phyloP scores from a whole-genome alignment of 1,284 basidiomycete species.

The Apiotrichum brassicae region DNA sequence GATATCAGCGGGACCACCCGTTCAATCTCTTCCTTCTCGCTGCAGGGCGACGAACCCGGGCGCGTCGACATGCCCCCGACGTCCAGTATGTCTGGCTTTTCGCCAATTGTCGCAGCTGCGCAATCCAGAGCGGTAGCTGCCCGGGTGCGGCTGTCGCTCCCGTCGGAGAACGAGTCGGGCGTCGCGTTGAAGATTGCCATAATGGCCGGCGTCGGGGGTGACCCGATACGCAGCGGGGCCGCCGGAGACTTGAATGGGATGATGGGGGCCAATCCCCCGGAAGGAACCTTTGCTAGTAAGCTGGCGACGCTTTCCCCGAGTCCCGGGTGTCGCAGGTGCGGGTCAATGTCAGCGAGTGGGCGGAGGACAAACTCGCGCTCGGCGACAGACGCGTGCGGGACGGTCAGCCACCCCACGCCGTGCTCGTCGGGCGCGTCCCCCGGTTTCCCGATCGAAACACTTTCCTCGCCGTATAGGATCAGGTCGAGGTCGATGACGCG shows the following conservation, averaged over 20 bases:
- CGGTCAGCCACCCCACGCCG: slow-evolving; percentile 55
- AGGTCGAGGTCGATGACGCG: slow-evolving; percentile 89
- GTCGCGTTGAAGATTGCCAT: slow-evolving; percentile 96
- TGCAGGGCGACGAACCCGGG: slow-evolving; percentile 62
- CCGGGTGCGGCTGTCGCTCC: slow-evolving; percentile 49
- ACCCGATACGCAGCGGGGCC: slow-evolving; percentile 52
- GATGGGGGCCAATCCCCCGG: slow-evolving; percentile 53
- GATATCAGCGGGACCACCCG: slow-evolving; percentile 68
- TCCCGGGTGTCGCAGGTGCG: slow-evolving; percentile 60
- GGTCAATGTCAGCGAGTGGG: slow-evolving; percentile 66
- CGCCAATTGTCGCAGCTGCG: slow-evolving; percentile 14
- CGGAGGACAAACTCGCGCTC: slow-evolving; percentile 91
- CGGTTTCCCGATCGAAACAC: slow-evolving; percentile 56
- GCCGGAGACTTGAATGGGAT: slow-evolving; percentile 43
- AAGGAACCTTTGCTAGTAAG: slow-evolving; percentile 54
- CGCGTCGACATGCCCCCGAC: slow-evolving; percentile 92
- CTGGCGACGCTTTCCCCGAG: slow-evolving; percentile 50
- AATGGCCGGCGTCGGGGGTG: slow-evolving; percentile 54
- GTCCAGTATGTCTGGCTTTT: slow-evolving; percentile 66
- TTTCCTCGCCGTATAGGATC: slow-evolving; percentile 63
- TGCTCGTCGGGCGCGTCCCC: slow-evolving; percentile 50
- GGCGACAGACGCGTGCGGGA: slow-evolving; percentile 73
- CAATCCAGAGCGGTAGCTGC: slow-evolving; percentile 27
- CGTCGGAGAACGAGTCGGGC: slow-evolving; percentile 96
- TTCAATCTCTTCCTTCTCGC: slow-evolving; percentile 63